A percentile compares a stretch with the other conserved stretches of the same genome.
These are phyloP conservation scores for Luvunga scandens DNA, from an alignment of 345 rosid species.

Conservation along the genomic window DNA sequence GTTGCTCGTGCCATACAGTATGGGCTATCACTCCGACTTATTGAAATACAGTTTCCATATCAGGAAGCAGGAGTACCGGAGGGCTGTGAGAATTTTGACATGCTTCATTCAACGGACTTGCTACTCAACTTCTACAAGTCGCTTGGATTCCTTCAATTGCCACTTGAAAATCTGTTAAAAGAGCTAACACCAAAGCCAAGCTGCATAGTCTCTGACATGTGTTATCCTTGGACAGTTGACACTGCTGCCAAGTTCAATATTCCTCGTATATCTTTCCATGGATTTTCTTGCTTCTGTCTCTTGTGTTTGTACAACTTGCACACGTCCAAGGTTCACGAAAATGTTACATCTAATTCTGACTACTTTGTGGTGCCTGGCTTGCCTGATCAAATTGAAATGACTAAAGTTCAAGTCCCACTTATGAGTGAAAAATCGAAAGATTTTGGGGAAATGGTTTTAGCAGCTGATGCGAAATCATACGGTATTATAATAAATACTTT, in stretches of 20 bases:
- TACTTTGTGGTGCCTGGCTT: conserved; percentile 30
- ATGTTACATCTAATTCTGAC: conserved; percentile 25
- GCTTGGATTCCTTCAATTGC: background rate
- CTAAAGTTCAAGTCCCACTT: conserved; percentile 22
- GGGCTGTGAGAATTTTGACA: conserved; percentile 3
- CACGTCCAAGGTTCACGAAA: conserved; percentile 24
- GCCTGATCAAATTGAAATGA: conserved; percentile 26
- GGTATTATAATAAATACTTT: conserved; percentile 34
- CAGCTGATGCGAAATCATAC: conserved; percentile 28
- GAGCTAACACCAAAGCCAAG: conserved; percentile 14
- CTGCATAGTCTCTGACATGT: conserved; percentile 39
- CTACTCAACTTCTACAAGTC: background rate
- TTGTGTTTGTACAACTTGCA: background rate
- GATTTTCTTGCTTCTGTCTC: conserved; percentile 16
- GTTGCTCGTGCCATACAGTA: background rate
- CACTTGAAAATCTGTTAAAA: conserved; percentile 18
- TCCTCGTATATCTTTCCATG: conserved; percentile 30
- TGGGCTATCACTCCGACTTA: background rate
- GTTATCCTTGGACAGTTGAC: conserved; percentile 20
- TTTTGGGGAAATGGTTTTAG: background rate
- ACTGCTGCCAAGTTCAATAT: conserved; percentile 16
- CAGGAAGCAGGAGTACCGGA: conserved; percentile 5
- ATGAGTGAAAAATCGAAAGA: background rate
- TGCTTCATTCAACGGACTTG: conserved; percentile 2
- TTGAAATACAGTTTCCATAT: conserved; percentile 3